Percentiles rank a stretch among this genome's conserved stretches.
Evolutionary conservation across 345 rosid species (phyloP).

Genomic region (Heritiera littoralis): DNA sequence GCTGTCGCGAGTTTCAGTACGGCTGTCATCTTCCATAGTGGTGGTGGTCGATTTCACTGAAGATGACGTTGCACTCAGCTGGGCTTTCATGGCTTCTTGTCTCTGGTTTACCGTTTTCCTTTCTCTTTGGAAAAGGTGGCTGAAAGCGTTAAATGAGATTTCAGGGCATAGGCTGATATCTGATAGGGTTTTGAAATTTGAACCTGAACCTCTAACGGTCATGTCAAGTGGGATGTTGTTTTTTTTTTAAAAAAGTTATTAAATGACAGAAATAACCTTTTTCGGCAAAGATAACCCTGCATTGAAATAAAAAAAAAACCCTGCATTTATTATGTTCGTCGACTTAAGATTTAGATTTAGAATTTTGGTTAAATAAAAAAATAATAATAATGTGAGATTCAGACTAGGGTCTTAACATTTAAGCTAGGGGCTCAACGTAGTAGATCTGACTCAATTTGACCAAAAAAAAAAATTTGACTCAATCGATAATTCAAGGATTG

Average conservation of each 20-base stretch:
- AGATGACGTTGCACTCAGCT: slow-evolving; percentile 30
- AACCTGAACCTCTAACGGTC: slow-evolving; percentile 55
- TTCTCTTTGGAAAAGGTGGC: not conserved
- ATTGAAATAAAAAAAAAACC: too few relatives aligned
- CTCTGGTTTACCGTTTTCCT: not conserved
- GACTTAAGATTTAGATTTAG: too few relatives aligned
- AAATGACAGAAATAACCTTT: not conserved
- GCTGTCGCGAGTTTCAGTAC: slow-evolving; percentile 45
- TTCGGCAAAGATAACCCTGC: too few relatives aligned
- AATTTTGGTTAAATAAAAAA: too few relatives aligned
- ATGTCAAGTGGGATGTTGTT: not conserved
- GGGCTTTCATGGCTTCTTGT: slow-evolving; percentile 41
- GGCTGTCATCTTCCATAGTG: slow-evolving; percentile 25
- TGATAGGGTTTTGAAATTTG: slow-evolving; percentile 43
- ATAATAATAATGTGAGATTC: too few relatives aligned
- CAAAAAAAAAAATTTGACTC: too few relatives aligned
- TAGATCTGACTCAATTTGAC: too few relatives aligned
- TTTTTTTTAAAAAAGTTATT: not conserved
- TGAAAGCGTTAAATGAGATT: not conserved
- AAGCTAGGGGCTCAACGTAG: too few relatives aligned
- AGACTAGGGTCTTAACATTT: too few relatives aligned
- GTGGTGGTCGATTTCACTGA: slow-evolving; percentile 39
- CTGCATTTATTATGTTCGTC: too few relatives aligned
- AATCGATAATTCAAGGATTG: too few relatives aligned
- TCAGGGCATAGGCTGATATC: not conserved